Evolutionary conservation across 129 eudicot genomes (phyloP).

Genomic region (Artemisia argyi): DNA sequence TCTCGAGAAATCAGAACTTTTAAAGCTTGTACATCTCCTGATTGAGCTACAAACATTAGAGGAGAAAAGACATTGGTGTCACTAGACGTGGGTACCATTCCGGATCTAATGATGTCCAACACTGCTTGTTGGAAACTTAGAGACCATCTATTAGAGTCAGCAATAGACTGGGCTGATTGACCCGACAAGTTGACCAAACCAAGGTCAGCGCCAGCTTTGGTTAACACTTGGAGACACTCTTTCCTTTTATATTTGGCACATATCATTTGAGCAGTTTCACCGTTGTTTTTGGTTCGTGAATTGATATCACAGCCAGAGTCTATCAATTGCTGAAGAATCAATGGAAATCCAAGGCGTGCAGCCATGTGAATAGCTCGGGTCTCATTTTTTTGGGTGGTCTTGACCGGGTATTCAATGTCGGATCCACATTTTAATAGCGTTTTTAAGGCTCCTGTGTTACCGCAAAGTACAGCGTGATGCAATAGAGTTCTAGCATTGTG

Average conservation of each 20-base stretch:
- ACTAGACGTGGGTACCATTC: conserved; percentile 56
- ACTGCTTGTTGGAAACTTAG: conserved; percentile 53
- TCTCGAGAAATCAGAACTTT: conserved; percentile 44
- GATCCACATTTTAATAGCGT: conserved; percentile 59
- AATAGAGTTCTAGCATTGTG: conserved; percentile 75
- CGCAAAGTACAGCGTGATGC: conserved; percentile 88
- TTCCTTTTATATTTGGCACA: conserved; percentile 55
- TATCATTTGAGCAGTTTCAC: conserved; percentile 76
- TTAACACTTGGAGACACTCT: conserved; percentile 66
- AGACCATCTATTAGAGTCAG: conserved; percentile 53
- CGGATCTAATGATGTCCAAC: conserved; percentile 48
- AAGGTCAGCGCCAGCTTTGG: conserved; percentile 79
- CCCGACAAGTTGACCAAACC: conserved; percentile 53
- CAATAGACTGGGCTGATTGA: conserved; percentile 50
- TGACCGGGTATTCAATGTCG: conserved; percentile 51
- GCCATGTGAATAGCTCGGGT: conserved; percentile 80
- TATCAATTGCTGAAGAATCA: conserved; percentile 48
- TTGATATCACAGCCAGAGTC: conserved; percentile 69
- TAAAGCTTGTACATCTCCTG: conserved; percentile 63
- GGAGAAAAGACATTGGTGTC: conserved; percentile 55
- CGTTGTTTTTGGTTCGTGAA: conserved; percentile 45
- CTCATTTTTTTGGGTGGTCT: conserved; percentile 44
- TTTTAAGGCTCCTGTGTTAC: conserved; percentile 52
- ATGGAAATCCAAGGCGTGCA: conserved; percentile 64
- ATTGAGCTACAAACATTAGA: conserved; percentile 56